Evolutionary conservation across 2,329 filamentous ascomycete species (phyloP), one percentile per base, ranked within the genome.

Genomic region (Colletotrichum sidae): DNA sequence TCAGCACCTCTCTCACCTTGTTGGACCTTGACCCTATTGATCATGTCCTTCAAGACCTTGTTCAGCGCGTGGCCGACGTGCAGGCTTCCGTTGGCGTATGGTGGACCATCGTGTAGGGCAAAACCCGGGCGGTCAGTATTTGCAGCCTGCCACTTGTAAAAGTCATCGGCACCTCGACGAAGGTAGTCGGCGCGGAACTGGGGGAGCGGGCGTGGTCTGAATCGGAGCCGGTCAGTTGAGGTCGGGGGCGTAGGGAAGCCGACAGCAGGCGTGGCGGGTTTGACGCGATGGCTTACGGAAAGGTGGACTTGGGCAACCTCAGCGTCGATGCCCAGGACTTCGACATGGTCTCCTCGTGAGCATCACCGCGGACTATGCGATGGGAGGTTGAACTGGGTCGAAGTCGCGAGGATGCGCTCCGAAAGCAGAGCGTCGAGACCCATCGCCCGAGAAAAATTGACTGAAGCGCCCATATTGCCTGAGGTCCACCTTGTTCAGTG

Each of bases 21-120:
- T 67, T 92, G 88, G 66, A 98, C 81, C 79, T 97, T 89, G 67
- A 91, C 89, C 45, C 96, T 88, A 71, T 94, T 85, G 67, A 97
- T 92, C 73, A 98, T 92, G 78, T 99, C 96, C 82, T 99, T 99
- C 65, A 97, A 84, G 71, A 98, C 91, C 80, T 99, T 99, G 79
- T 99, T 99, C 74, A 99, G 82, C 41, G 96, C 94, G 82, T 99
- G 96, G 3, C 96, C 96, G 67, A 96, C 89, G 74, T 99, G 96
- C 9, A 99, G 86, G 49, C 86, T 87, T 12, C 96, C 96, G 80
- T 99, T 99, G 69, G 96, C 96, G 76, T 98, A 99, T 0, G 96
- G 96, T 0, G 96, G 96, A 0, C 96, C 96, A 88, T 99, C 96
- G 75, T 98, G 96, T 8, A 99, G 83, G 2, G 94, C 82, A 70